Evolutionary conservation across 805 yeast species (phyloP).

Genomic region (Saccharomyces paradoxus): DNA sequence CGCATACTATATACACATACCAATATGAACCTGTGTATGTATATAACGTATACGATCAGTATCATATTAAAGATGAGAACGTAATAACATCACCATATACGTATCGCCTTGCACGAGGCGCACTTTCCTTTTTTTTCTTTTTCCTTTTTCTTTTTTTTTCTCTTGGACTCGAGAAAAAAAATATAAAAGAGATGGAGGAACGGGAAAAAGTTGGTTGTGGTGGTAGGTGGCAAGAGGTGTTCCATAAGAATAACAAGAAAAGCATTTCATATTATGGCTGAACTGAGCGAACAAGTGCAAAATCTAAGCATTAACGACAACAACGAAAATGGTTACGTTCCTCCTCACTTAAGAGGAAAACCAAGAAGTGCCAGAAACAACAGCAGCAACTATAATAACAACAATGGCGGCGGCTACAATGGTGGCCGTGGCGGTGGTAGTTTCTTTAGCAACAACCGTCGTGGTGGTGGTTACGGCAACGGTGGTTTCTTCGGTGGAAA

Average conservation of each 20-base stretch:
- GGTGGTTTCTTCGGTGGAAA: slow-evolving; percentile 33
- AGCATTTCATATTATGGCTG: slow-evolving; percentile 40
- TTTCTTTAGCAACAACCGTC: slow-evolving; percentile 26
- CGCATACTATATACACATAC: neutral
- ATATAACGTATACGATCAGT: neutral
- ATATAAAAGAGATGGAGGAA: neutral
- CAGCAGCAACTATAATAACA: slow-evolving; percentile 27
- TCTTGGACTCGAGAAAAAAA: neutral
- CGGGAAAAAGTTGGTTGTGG: neutral
- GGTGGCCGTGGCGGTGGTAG: slow-evolving; percentile 28
- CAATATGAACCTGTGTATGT: neutral
- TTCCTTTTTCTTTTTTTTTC: neutral
- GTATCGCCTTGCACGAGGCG: neutral
- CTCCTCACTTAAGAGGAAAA: slow-evolving; percentile 40
- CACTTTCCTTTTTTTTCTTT: neutral
- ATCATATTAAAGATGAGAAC: neutral
- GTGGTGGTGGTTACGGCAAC: slow-evolving; percentile 30
- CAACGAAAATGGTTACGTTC: slow-evolving; percentile 33
- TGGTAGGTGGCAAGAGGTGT: neutral
- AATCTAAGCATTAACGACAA: slow-evolving; percentile 42
- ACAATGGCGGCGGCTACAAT: slow-evolving; percentile 27
- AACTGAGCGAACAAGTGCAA: slow-evolving; percentile 49
- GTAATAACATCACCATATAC: neutral
- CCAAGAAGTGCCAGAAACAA: slow-evolving; percentile 10
- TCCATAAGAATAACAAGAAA: neutral